Percentiles rank a stretch among this genome's conserved stretches.
Evolutionary conservation across 176 grass and related monocot species (phyloP).

Genomic region (Calamus simplicifolius): DNA sequence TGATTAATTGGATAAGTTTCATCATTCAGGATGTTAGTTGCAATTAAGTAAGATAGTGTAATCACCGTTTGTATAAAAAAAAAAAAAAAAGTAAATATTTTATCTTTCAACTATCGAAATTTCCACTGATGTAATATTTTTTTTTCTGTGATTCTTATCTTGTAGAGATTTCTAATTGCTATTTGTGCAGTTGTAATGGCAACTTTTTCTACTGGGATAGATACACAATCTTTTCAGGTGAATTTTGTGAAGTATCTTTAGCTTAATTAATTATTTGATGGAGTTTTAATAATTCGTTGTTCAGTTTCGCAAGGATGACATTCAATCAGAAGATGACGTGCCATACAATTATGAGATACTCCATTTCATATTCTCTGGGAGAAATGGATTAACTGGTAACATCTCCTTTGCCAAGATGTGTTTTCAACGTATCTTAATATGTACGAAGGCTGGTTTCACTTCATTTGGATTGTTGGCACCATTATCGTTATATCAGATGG

Average conservation of each 20-base stretch:
- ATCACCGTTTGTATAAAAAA: too few relatives aligned
- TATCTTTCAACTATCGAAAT: too few relatives aligned
- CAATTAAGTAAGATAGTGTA: too few relatives aligned
- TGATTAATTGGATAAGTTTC: too few relatives aligned
- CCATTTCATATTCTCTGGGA: conserved; percentile 83
- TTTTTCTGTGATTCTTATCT: neutral
- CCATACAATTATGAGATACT: conserved; percentile 77
- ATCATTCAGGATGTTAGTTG: too few relatives aligned
- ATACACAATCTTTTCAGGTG: conserved; percentile 71
- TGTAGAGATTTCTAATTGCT: conserved; percentile 81
- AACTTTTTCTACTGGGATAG: conserved; percentile 92
- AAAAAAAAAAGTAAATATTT: too few relatives aligned
- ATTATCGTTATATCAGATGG: conserved; percentile 40
- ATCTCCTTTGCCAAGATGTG: neutral
- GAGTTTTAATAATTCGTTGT: neutral
- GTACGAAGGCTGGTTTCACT: neutral
- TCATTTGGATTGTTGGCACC: neutral
- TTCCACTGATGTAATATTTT: neutral
- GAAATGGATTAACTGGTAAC: conserved; percentile 73
- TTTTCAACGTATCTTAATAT: neutral
- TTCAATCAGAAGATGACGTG: conserved; percentile 43
- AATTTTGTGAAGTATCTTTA: conserved; percentile 9
- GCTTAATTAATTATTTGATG: neutral
- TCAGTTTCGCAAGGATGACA: conserved; percentile 57
- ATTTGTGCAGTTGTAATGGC: conserved; percentile 76